Evolutionary conservation across 257 asterid species (phyloP), one percentile per base, ranked within the genome.

Genomic region (Solanum peruvianum): DNA sequence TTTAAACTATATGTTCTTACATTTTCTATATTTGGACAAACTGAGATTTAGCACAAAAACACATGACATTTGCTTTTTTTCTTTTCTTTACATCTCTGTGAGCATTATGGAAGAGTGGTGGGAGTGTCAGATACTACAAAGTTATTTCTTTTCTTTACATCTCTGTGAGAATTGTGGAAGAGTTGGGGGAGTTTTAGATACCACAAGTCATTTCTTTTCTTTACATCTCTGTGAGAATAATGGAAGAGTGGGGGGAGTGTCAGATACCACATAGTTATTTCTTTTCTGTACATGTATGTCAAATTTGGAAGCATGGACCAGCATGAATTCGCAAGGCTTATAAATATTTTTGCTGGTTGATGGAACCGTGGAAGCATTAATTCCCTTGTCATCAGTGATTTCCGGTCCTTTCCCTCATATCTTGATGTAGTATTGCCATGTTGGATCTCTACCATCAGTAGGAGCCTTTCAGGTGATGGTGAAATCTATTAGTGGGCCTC

Each of bases 1-100:
- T 70, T 88, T 89, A 27, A 85, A 81, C 90, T 90, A 86, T 85
- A 25, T 83, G 15, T 60, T 82, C 27, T 83, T 85, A 67, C 47
- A 78, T 80, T 69, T 1, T 20, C 20, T 80, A 27, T 27, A 31
- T 81, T 47, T 47, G 20, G 69, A 39, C 69, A 49, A 49, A 29
- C 67, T 5, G 11, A 29, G n/a, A 81, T 81, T 47, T 31, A 81
- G 85, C 69, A 49, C 27, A 47, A 29, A 42, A 76, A 29, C 15
- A 1, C 69, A 49, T 29, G 85, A 81, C 45, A 47, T 76, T n/a
- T 76, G 83, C 31, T 73, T 73, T 15, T 15, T 25, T 44, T 25
- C 81, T 73, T 37, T 73, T 73, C 49, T 37, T 37, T 73, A 37
- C 49, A 72, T 71, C 78, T 35, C 78, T 71, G 25, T 73, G 84